Base-by-base conservation (phyloP, 2,329 filamentous ascomycete genomes). In the Calonectria multiphialidica region DNA sequence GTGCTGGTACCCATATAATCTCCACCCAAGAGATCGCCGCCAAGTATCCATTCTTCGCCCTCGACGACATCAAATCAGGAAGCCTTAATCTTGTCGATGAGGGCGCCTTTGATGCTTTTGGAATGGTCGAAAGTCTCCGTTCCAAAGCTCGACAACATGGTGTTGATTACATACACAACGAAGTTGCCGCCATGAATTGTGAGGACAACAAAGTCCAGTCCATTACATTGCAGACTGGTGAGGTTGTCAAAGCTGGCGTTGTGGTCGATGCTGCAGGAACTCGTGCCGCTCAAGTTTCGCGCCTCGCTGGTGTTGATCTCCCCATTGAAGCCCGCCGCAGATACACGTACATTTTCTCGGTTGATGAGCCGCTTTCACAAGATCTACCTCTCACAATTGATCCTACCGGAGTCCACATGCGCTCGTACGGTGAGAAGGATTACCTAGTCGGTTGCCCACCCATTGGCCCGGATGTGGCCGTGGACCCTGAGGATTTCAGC, bases 391-490 rank as follows among this genome's bases (percentile, higher is more conserved):
- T 74, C 8, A 70, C 66, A 0, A 70, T 74, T 13, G 61, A 74
- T 28, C 70, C 70, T 16, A 72, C 49, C 9, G 72, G 72, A 4
- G 66, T 74, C 16, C 72, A 72, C 4, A 72, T 72, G 72, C 55
- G 66, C 16, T 74, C 72, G 4, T 74, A 70, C 15, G 3, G 66
- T 12, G 30, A 59, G 25, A 70, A 64, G 1, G 70, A 74, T 15
- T 74, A 70, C 42, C 70, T 74, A 5, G 42, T 72, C 12, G 70
- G 70, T 10, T 74, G 62, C 1, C 66, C 70, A 37, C 66, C 72
- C 0, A 74, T 70, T 5, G 53, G 50, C 2, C 53, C 53, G 2
- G 70, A 74, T 25, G 33, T 23, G 9, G 66, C 53, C n/a, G 72
- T 74, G 3, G 57, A 70, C 1, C 21, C n/a, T 2, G 28, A 65